phyloP scores from a whole-genome alignment of 352 stramenopile species.

The Phytophthora fragariaefolia region DNA sequence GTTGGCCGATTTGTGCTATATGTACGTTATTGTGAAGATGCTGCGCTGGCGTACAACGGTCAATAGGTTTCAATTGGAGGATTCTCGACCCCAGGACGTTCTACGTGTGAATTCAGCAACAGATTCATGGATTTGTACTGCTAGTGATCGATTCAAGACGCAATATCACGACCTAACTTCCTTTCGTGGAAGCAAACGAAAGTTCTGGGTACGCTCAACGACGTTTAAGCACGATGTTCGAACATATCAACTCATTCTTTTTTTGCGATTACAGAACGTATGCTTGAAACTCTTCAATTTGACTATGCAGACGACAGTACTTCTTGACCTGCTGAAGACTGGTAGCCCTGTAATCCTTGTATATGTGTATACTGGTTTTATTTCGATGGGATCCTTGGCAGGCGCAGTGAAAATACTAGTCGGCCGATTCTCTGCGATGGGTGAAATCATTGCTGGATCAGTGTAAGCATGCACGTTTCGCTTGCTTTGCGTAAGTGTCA shows the following conservation, averaged over 20 bases:
- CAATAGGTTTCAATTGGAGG: not conserved
- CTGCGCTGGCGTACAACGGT: slow-evolving; percentile 15
- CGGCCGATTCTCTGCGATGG: slow-evolving; percentile 23
- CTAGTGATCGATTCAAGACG: not conserved
- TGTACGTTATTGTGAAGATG: slow-evolving; percentile 27
- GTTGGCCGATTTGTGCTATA: slow-evolving; percentile 15
- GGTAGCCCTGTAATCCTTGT: slow-evolving; percentile 21
- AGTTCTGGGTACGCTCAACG: slow-evolving; percentile 28
- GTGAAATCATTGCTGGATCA: slow-evolving; percentile 34
- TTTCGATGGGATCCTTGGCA: slow-evolving; percentile 28
- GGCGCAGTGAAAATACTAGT: slow-evolving; percentile 29
- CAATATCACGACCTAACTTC: slow-evolving; percentile 21
- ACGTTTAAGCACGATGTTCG: too few relatives aligned
- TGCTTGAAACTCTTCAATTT: slow-evolving; percentile 35
- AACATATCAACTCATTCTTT: not conserved
- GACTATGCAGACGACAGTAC: slow-evolving; percentile 26
- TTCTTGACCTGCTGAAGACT: slow-evolving; percentile 24
- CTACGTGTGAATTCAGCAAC: not conserved
- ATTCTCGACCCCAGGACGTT: not conserved
- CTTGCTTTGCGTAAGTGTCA: not conserved
- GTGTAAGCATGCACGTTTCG: slow-evolving; percentile 11
- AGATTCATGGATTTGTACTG: slow-evolving; percentile 11
- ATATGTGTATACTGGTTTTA: slow-evolving; percentile 26
- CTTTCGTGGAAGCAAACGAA: slow-evolving; percentile 21
- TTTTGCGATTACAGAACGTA: slow-evolving; percentile 12